Conservation (phyloP, 2,329 filamentous ascomycete species). For the Diaporthe sp. region DNA sequence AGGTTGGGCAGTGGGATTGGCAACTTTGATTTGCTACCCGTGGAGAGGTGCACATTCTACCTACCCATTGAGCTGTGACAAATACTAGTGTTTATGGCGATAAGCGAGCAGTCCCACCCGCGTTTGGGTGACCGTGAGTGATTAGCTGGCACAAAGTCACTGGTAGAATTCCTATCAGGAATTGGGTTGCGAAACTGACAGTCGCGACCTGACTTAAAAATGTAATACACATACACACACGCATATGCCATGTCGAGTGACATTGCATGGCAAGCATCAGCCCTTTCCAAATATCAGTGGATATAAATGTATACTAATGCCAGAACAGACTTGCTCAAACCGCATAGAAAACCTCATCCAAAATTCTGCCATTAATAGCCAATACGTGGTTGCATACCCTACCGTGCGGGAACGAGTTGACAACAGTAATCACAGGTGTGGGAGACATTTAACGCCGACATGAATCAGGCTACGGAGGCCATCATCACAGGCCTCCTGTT, state of each 20-base stretch:
- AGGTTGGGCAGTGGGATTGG: not conserved
- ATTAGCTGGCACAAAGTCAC: not conserved
- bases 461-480: not conserved
- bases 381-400: not conserved
- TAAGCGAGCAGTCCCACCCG: not conserved
- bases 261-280: not conserved
- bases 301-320: not conserved
- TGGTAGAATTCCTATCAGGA: not conserved
- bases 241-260: not conserved
- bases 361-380: not conserved
- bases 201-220: too few relatives aligned
- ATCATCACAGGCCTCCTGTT: not conserved
- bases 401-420: not conserved
- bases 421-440: not conserved
- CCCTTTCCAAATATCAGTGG: accelerated
- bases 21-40: not conserved
- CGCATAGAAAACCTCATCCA: accelerated
- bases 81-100: not conserved
- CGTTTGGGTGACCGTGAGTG: too few relatives aligned
- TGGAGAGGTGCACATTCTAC: not conserved
- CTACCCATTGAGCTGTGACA: not conserved
- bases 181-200: not conserved
- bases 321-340: accelerated
- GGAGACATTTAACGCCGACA: not conserved
- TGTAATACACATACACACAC: too few relatives aligned